phyloP scores from a whole-genome alignment of 129 eudicot genomes.

The sunflower (Helianthus annuus) region DNA sequence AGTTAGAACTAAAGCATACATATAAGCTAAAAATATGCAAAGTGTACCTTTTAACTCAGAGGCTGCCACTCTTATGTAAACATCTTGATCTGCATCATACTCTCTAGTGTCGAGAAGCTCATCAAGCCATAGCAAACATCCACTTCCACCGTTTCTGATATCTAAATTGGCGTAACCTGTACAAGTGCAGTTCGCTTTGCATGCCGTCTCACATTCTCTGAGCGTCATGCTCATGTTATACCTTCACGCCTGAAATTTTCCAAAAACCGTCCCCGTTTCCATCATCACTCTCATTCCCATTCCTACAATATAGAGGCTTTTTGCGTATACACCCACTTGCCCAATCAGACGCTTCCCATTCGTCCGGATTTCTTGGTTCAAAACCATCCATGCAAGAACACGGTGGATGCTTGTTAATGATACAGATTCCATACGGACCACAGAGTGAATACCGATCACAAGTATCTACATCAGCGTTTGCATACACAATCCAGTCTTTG shows the following conservation, averaged over 20 bases:
- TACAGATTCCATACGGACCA: slow-evolving; percentile 39
- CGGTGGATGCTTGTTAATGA: slow-evolving; percentile 21
- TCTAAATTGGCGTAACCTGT: slow-evolving; percentile 36
- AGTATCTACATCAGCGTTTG: slow-evolving; percentile 18
- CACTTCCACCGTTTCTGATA: slow-evolving; percentile 30
- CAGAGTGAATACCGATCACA: slow-evolving; percentile 39
- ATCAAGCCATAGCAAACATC: slow-evolving; percentile 41
- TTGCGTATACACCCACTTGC: slow-evolving; percentile 48
- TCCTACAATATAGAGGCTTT: slow-evolving; percentile 26
- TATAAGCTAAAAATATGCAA: not conserved
- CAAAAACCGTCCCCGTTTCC: slow-evolving; percentile 30
- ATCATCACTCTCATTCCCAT: slow-evolving; percentile 11
- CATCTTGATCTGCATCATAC: slow-evolving; percentile 17
- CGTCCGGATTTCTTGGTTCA: slow-evolving; percentile 22
- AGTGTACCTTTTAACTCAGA: slow-evolving; percentile 21
- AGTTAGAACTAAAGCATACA: not conserved
- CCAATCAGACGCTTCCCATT: slow-evolving; percentile 48
- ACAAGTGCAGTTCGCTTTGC: slow-evolving; percentile 40
- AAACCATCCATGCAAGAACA: slow-evolving; percentile 40
- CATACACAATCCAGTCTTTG: slow-evolving; percentile 29
- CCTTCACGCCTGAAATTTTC: slow-evolving; percentile 18
- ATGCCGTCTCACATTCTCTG: slow-evolving; percentile 29
- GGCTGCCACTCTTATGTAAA: slow-evolving; percentile 31
- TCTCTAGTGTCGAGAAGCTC: slow-evolving; percentile 31
- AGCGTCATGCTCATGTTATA: slow-evolving; percentile 36